Conservation (phyloP, 345 rosid genomes). For the Moricandia moricandioides region DNA sequence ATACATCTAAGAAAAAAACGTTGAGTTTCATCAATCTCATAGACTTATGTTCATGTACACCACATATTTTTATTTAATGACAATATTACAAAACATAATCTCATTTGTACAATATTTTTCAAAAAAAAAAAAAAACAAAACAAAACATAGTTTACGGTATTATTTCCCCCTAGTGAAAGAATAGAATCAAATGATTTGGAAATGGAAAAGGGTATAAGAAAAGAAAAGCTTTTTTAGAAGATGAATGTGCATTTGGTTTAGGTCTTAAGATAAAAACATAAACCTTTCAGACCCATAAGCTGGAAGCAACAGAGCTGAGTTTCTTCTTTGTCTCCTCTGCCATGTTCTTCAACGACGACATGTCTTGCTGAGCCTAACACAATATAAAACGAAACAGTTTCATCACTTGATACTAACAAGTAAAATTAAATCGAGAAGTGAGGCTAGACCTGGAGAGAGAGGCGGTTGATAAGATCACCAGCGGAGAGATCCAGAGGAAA, state of each 20-base stretch:
- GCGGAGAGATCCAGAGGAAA: conserved; percentile 69
- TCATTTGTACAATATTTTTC: conserved; percentile 15
- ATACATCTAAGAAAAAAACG: not conserved
- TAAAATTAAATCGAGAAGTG: too few relatives aligned
- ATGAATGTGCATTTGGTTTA: conserved; percentile 3
- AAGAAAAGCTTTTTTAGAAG: not conserved
- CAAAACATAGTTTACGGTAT: not conserved
- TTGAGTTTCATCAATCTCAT: not conserved
- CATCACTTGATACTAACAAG: not conserved
- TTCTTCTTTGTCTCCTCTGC: conserved; percentile 98
- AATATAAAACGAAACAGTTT: not conserved
- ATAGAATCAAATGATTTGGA: conserved; percentile 15
- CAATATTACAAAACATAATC: conserved; percentile 18
- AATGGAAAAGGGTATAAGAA: not conserved
- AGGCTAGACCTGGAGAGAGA: conserved; percentile 79
- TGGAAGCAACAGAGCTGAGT: conserved; percentile 77
- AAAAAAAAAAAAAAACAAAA: not conserved
- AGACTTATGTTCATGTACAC: not conserved
- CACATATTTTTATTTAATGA: not conserved
- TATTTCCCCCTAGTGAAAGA: conserved; percentile 1
- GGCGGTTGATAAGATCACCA: conserved; percentile 77
- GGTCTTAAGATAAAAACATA: not conserved
- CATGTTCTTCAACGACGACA: conserved; percentile 84
- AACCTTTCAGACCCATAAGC: conserved; percentile 39
- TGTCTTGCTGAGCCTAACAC: conserved; percentile 86